Conservation (phyloP, 768 basidiomycete genomes). For the Phylloporus sp. region DNA sequence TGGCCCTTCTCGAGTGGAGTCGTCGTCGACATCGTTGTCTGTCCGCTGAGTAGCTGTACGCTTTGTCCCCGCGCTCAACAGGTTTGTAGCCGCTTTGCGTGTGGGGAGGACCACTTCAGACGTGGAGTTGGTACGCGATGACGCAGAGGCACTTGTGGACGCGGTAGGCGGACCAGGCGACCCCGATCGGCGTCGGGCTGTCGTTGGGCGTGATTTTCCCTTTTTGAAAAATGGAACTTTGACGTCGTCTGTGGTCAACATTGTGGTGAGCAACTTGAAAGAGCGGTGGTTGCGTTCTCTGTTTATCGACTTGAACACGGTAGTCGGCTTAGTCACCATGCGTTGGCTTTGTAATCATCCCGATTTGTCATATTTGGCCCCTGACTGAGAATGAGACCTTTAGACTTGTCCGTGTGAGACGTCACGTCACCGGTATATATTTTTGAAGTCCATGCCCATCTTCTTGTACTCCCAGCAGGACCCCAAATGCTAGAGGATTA, state of each 20-base stretch:
- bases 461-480: no score
- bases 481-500: no score
- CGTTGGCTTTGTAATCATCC: constrained; percentile 2
- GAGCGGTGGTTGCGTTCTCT: not conserved
- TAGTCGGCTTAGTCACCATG: constrained; percentile 17
- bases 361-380: constrained; percentile 11
- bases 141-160: constrained; percentile 20
- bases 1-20: constrained; percentile 41
- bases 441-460: not conserved
- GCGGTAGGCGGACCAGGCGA: constrained; percentile 44
- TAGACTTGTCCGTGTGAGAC: no score
- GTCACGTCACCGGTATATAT: not conserved
- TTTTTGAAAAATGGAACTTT: constrained; percentile 89
- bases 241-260: constrained; percentile 33
- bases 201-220: constrained; percentile 72
- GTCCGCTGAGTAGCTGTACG: constrained; percentile 49
- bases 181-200: constrained; percentile 66
- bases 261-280: constrained; percentile 12
- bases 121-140: constrained; percentile 17
- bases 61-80: constrained; percentile 76
- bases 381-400: no score
- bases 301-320: not conserved
- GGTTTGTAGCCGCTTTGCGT: constrained; percentile 59
- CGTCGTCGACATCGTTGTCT: constrained; percentile 41
- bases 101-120: constrained; percentile 77